These are phyloP conservation scores for Penstemon barbatus DNA, from an alignment of 257 asterid species.

Conservation along the genomic window DNA sequence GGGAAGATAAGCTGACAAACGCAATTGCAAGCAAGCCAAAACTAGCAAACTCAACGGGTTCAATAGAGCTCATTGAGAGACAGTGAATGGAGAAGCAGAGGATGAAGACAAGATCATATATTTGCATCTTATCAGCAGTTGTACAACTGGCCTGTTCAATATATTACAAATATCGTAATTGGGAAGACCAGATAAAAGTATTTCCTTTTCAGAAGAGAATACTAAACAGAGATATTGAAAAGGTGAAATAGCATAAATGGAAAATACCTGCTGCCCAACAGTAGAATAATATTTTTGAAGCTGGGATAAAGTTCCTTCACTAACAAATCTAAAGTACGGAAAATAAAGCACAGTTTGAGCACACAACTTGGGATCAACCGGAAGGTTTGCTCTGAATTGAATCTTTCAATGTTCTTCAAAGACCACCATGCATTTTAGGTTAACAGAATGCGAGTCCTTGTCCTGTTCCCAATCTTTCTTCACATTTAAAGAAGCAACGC, in stretches of 20 bases:
- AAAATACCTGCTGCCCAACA: conserved; percentile 50
- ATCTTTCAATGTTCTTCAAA: conserved; percentile 53
- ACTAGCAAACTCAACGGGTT: conserved; percentile 85
- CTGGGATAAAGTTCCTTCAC: conserved; percentile 38
- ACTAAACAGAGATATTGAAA: conserved; percentile 16
- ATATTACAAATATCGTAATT: conserved; percentile 18
- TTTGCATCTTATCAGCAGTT: conserved; percentile 43
- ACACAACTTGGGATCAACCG: conserved; percentile 81
- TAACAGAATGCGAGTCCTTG: too few species aligned
- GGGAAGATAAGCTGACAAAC: conserved; percentile 78
- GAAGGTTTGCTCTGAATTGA: conserved; percentile 75
- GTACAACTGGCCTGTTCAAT: conserved; percentile 46
- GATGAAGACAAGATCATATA: conserved; percentile 85
- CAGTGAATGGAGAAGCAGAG: conserved; percentile 76
- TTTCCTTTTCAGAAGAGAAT: neutral
- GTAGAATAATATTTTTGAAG: conserved; percentile 41
- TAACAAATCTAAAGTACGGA: conserved; percentile 56
- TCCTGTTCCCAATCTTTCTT: conserved; percentile 52
- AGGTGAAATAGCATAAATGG: conserved; percentile 15
- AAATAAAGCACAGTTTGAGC: conserved; percentile 73
- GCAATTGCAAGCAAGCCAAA: conserved; percentile 83
- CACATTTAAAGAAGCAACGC: conserved; percentile 57
- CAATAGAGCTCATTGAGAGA: conserved; percentile 69
- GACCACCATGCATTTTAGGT: too few species aligned
- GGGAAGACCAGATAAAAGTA: neutral